Percentiles rank a stretch among this genome's conserved stretches.
phyloP scores from a whole-genome alignment of 169 alveolate genomes.

The Plasmodium fragile region DNA sequence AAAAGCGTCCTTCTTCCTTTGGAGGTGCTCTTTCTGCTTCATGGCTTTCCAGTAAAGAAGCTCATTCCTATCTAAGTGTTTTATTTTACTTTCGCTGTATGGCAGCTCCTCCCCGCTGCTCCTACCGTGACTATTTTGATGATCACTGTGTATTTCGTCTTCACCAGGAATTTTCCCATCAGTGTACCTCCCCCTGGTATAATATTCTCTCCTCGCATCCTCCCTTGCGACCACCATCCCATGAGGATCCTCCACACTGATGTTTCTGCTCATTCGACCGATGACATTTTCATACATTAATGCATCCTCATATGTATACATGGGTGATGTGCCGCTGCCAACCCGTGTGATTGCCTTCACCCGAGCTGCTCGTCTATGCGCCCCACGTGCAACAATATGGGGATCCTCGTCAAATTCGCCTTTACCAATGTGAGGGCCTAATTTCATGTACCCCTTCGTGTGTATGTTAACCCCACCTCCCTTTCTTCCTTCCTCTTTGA shows the following conservation, averaged over 20 bases:
- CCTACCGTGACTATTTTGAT: not conserved
- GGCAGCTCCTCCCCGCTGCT: not conserved
- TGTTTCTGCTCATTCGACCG: not conserved
- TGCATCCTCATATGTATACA: not conserved
- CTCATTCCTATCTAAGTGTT: constrained; percentile 20
- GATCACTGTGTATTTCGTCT: not conserved
- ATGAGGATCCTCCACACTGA: not conserved
- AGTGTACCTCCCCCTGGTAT: not conserved
- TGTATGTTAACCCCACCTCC: not conserved
- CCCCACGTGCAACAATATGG: not conserved
- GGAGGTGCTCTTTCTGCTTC: constrained; percentile 38
- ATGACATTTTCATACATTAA: not conserved
- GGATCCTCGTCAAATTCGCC: not conserved
- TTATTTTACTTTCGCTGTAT: not conserved
- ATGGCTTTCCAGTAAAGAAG: constrained; percentile 52
- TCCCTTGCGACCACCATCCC: not conserved
- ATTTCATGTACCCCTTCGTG: not conserved
- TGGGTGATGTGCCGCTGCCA: not conserved
- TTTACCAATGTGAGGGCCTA: not conserved
- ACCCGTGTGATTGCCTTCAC: not conserved
- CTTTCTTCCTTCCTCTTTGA: constrained; percentile 1
- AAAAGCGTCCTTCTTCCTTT: constrained; percentile 10
- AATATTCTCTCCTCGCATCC: not conserved
- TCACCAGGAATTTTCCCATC: not conserved
- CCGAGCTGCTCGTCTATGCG: not conserved